Base-by-base conservation (phyloP, 805 yeast species). In the Spathaspora passalidarum region DNA sequence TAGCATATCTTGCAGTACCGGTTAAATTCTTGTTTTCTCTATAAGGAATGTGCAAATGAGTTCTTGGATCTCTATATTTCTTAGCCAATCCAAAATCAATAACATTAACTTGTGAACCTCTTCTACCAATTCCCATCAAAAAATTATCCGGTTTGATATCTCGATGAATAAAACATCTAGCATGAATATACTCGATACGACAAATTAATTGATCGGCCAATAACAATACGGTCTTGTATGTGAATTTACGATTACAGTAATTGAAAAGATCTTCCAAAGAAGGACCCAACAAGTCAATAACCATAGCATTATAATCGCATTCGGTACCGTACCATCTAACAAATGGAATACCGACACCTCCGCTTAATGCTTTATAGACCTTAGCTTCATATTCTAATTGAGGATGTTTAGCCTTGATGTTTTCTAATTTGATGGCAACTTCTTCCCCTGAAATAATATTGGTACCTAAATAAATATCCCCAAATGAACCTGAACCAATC, bases 261-360 rank as follows among this genome's bases (percentile, higher is more conserved):
- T 92, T 92, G 78, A 92, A 92, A 56, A 92, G 74, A 65, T 94
- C 98, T 65, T 92, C 99, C 52, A 92, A 75, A 0, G 96, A 86
- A 3, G 98, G 98, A 5, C 99, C 99, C 57, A 92, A 76, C 44
- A 92, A 78, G 64, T 92, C 99, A 57, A 92, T 92, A 35, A 92
- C 98, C 91, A 92, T 85, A 34, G 97, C 97, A 65, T 91, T 88
- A 63, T 89, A 92, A 63, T 91, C 97, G 56, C 96, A 88, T 65
- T 92, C 98, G 1, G 95, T 86, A 32, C 98, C 99, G 65, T 82
- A 91, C 65, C 97, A 92, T 65, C 98, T 82, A 26, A 92, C 90
- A 68, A 90, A 91, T 2, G 99, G 98, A 48, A 92, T 90, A 25
- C 99, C 98, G 32, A 92, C 92, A 25, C 98, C 98, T 32, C 98